Base-by-base conservation (phyloP, 441 rosid genomes). In the Erodium chrysanthum region DNA sequence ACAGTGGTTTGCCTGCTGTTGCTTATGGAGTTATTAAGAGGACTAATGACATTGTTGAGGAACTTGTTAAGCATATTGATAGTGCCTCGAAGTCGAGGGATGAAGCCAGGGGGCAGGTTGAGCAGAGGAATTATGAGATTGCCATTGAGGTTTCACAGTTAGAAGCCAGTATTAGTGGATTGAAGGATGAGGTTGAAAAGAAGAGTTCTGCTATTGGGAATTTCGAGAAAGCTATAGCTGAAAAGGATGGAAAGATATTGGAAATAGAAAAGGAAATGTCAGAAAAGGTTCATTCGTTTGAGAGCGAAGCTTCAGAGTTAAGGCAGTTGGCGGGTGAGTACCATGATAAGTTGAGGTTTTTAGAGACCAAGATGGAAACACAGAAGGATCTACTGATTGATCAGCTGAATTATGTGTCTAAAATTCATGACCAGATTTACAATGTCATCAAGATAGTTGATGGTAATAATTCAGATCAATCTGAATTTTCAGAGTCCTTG, bases 71-170 rank as follows among this genome's bases (percentile, higher is more conserved):
- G 78, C 91, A 91, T 83, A 72, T 89, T 0, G 88, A 89, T 71
- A 65, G 61, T 10, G 60, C 83, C 1, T 69, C 78, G 0, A 93
- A 89, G 77, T 81, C 96, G 15, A 85, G 96, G 64, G 84, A 93
- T 71, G 96, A 91, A 63, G 91, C 84, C 8, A 89, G 97, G 75
- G 96, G 83, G 74, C 90, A 88, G 76, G 77, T 91, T 78, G 98
- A 86, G 60, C 95, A 90, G 71, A 82, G 98, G 67, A 93, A 90
- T 71, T 93, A 86, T 66, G 97, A 90, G 83, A 90, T 93, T 69
- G 96, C 98, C 61, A 85, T 87, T 29, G 92, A 93, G 79, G 98
- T 93, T 79, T 93, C 96, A 18, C 90, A 90, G 82, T 85, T 93
- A 67, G 96, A 93, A 76, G 90, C 97, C 46, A 78, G 92, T 0